These are phyloP conservation scores for Phytophthora vignae DNA, from an alignment of 352 stramenopile genomes.

Conservation along the genomic window DNA sequence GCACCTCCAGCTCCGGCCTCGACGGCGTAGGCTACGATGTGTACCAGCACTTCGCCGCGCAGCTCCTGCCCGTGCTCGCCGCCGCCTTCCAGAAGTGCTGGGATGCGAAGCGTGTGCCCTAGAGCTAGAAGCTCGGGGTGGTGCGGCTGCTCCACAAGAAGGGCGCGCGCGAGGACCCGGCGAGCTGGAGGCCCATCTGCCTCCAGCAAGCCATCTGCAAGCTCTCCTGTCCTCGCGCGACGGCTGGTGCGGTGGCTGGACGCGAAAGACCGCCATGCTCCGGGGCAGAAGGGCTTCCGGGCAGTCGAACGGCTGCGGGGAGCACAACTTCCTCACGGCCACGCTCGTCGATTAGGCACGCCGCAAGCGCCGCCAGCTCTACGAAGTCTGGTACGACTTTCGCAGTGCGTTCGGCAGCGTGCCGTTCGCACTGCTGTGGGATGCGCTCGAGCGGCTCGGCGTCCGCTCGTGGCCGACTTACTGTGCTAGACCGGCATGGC, in stretches of 20 bases:
- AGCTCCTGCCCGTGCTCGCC: background rate
- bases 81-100: constrained; percentile 26
- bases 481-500: too few relatives aligned
- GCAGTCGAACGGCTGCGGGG: constrained; percentile 34
- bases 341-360: constrained; percentile 30
- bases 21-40: constrained; percentile 39
- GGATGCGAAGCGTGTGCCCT: constrained; percentile 7
- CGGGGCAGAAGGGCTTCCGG: constrained; percentile 37
- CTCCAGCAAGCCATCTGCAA: constrained; percentile 50
- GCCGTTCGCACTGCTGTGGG: too few relatives aligned
- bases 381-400: too few relatives aligned
- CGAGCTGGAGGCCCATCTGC: constrained; percentile 43
- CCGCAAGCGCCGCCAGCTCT: too few relatives aligned
- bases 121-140: constrained; percentile 30
- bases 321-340: constrained; percentile 41
- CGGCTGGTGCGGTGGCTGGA: constrained; percentile 27
- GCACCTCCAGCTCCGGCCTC: background rate
- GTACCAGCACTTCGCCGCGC: constrained; percentile 12
- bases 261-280: constrained; percentile 19
- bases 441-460: too few relatives aligned
- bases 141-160: constrained; percentile 39
- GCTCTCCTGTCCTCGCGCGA: constrained; percentile 31
- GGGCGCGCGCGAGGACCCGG: constrained; percentile 3
- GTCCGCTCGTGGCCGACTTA: too few relatives aligned
- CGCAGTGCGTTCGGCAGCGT: too few relatives aligned